Percentiles rank a stretch among this genome's conserved stretches.
phyloP scores from a whole-genome alignment of 2,329 filamentous ascomycete species.

The Rhexocercosporidium sp. region DNA sequence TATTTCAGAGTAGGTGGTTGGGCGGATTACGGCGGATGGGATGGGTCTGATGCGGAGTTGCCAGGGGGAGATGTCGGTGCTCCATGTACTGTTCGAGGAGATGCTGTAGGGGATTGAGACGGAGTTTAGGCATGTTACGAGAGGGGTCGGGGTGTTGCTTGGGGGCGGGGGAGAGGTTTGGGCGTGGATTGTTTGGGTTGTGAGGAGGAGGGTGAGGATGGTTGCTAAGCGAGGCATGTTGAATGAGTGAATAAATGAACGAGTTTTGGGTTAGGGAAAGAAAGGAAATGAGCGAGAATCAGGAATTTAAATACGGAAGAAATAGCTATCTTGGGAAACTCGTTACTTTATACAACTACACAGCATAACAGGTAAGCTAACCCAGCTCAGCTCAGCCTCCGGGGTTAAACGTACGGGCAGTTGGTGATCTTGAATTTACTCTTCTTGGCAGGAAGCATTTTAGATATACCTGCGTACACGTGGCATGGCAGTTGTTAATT shows the following conservation, averaged over 20 bases:
- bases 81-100: constrained; percentile 9
- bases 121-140: neutral
- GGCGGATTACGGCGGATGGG: constrained; percentile 7
- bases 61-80: constrained; percentile 5
- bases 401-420: neutral
- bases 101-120: neutral
- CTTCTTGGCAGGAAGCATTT: neutral
- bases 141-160: neutral
- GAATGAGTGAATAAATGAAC: neutral
- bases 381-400: too few relatives aligned
- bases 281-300: neutral
- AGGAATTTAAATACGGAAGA: too few relatives aligned
- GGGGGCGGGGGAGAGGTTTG: neutral
- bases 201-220: neutral
- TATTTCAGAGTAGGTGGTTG: neutral
- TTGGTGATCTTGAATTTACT: neutral
- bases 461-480: neutral
- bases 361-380: neutral
- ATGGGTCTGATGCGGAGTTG: constrained; percentile 14
- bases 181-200: neutral
- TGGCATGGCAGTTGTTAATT: too few relatives aligned
- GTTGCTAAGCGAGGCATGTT: neutral
- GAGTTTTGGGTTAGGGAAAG: neutral
- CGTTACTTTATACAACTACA: neutral
- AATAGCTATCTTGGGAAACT: neutral